A percentile compares a stretch with the other conserved stretches of the same genome.
Evolutionary conservation across 176 grass and related monocot species (phyloP).

Genomic region (Aechmea fasciata): DNA sequence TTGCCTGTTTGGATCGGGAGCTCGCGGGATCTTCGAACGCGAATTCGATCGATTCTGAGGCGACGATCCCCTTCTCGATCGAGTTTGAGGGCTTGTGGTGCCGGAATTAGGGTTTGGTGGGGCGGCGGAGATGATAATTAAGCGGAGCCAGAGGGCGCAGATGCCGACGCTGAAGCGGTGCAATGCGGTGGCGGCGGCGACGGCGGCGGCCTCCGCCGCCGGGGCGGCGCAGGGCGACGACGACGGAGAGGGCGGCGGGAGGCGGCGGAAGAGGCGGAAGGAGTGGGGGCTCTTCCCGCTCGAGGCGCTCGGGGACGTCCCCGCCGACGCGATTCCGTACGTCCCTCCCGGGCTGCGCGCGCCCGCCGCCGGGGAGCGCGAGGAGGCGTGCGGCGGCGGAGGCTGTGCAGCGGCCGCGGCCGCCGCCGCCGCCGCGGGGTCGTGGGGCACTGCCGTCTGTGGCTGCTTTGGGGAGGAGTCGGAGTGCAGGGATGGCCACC

Average conservation of each 20-base stretch:
- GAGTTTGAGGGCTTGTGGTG: conserved; percentile 6
- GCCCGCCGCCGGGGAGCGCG: conserved; percentile 7
- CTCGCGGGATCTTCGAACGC: neutral
- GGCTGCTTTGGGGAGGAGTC: conserved; percentile 5
- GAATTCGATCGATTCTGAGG: conserved; percentile 10
- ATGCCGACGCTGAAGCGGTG: conserved; percentile 64
- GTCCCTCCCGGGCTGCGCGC: conserved; percentile 44
- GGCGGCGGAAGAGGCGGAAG: conserved; percentile 50
- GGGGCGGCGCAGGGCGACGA: conserved; percentile 8
- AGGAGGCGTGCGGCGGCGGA: conserved; percentile 19
- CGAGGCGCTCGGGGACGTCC: conserved; percentile 74
- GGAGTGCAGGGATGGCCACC: neutral
- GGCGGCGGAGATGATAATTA: conserved; percentile 67
- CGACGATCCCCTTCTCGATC: conserved; percentile 10
- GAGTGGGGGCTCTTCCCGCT: conserved; percentile 64
- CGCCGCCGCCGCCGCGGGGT: conserved; percentile 9
- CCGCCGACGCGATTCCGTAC: conserved; percentile 41
- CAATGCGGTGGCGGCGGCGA: conserved; percentile 50
- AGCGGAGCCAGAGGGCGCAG: conserved; percentile 64
- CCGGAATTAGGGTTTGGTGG: conserved; percentile 12
- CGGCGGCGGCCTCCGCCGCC: neutral
- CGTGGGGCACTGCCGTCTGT: conserved; percentile 2
- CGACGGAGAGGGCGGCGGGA: conserved; percentile 20
- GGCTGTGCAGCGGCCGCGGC: too few species aligned
- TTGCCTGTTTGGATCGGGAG: neutral